Percentiles rank a stretch among this genome's conserved stretches.
phyloP scores from a whole-genome alignment of 495 filamentous ascomycete species.

The Bryoglossum gracile region DNA sequence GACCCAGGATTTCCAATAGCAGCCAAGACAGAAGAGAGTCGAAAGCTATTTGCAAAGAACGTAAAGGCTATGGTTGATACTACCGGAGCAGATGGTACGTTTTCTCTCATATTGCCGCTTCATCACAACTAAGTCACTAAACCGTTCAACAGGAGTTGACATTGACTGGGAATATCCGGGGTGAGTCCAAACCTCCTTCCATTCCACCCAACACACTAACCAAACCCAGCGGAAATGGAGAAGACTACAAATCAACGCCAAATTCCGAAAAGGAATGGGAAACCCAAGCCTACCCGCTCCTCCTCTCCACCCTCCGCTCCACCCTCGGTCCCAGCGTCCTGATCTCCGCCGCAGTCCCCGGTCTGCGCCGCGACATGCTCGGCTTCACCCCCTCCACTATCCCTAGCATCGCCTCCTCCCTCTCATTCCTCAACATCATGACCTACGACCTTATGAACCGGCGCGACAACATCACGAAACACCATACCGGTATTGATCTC shows the following conservation, averaged over 20 bases:
- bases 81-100: conserved; percentile 52
- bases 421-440: conserved; percentile 77
- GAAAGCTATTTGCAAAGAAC: conserved; percentile 55
- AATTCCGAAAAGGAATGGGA: conserved; percentile 55
- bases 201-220: too few relatives aligned
- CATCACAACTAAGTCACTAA: too few relatives aligned
- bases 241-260: conserved; percentile 64
- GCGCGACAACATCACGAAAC: conserved; percentile 58
- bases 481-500: conserved; percentile 53
- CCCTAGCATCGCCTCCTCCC: conserved; percentile 52
- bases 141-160: conserved; percentile 44
- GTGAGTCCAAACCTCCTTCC: conserved; percentile 26
- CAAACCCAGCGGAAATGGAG: conserved; percentile 62
- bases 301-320: conserved; percentile 52
- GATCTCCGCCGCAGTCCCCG: conserved; percentile 66
- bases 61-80: conserved; percentile 53
- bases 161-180: conserved; percentile 79
- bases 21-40: conserved; percentile 44
- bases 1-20: conserved; percentile 55
- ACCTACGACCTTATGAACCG: conserved; percentile 75
- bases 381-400: conserved; percentile 59
- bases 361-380: conserved; percentile 61
- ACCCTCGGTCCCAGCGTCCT: conserved; percentile 52
- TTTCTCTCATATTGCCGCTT: too few relatives aligned
- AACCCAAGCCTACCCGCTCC: conserved; percentile 54